A percentile compares a stretch with the other conserved stretches of the same genome.
These are phyloP conservation scores for Tricholoma bakamatsutake DNA, from an alignment of 768 basidiomycete species.

Conservation along the genomic window DNA sequence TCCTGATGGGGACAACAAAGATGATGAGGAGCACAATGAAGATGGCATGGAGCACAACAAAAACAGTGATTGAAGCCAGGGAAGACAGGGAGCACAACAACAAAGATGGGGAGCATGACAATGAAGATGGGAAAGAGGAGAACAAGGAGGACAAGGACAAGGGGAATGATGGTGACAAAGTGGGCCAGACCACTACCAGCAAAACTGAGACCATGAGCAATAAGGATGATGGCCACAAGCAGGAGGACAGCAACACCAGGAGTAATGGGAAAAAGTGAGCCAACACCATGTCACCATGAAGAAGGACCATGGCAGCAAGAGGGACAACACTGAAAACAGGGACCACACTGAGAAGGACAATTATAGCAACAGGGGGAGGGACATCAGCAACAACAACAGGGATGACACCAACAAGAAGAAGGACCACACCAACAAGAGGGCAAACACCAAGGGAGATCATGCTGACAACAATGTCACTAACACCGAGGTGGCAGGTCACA, in stretches of 20 bases:
- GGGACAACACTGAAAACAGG: background rate
- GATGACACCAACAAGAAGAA: too few species aligned
- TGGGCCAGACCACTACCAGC: background rate
- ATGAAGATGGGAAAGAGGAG: background rate
- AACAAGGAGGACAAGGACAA: background rate
- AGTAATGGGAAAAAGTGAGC: background rate
- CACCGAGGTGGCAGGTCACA: background rate
- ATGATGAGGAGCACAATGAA: too few species aligned
- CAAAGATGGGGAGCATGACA: background rate
- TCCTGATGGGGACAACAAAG: background rate
- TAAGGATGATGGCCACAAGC: background rate
- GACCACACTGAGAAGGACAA: background rate
- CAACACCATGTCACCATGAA: background rate
- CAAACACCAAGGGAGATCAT: background rate
- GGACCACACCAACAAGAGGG: background rate
- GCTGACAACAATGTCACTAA: background rate
- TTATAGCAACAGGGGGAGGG: background rate
- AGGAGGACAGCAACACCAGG: too few species aligned
- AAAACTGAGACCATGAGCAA: background rate
- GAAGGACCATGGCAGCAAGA: background rate
- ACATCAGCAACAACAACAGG: background rate
- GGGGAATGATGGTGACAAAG: background rate
- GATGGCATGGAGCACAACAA: too few species aligned
- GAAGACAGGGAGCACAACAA: background rate
- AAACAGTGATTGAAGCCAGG: too few species aligned